Percentiles rank a stretch among this genome's conserved stretches.
Conservation (phyloP, 108 stramenopile species). For the Fragilaria crotonensis region DNA sequence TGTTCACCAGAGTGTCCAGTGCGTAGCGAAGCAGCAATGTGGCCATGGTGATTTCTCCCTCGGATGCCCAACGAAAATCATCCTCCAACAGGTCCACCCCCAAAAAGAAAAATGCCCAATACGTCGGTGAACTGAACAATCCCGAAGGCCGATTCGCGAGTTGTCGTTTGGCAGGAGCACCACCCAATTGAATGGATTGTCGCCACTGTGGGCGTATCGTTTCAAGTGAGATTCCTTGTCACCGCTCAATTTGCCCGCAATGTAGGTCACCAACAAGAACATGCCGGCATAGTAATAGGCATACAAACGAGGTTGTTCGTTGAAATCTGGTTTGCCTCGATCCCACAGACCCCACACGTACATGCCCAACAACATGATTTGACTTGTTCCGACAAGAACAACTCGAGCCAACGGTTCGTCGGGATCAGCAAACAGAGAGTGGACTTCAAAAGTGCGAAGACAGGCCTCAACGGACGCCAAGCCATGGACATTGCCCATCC, state of each 20-base stretch:
- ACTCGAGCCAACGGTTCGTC: not conserved
- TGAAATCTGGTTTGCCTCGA: not conserved
- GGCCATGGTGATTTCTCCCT: not conserved
- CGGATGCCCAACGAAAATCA: not conserved
- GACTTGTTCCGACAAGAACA: not conserved
- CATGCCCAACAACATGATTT: not conserved
- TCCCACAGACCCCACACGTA: conserved; percentile 2
- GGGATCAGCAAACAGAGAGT: not conserved
- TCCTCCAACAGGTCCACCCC: not conserved
- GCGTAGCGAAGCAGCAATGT: not conserved
- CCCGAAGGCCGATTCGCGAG: not conserved
- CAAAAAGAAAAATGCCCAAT: not conserved
- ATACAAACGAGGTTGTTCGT: not conserved
- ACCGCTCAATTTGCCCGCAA: not conserved
- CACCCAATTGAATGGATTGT: not conserved
- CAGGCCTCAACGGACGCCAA: not conserved
- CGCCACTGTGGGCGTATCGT: not conserved
- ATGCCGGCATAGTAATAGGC: not conserved
- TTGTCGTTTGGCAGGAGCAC: not conserved
- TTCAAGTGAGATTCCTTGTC: not conserved
- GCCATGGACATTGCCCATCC: not conserved
- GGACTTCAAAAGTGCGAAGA: not conserved
- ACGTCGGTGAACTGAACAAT: not conserved
- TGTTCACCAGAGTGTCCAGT: not conserved
- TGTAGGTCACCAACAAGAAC: not conserved